Percentiles rank a stretch among this genome's conserved stretches.
Evolutionary conservation across 2,329 filamentous ascomycete genomes (phyloP).

Genomic region (Penicillium sp.): DNA sequence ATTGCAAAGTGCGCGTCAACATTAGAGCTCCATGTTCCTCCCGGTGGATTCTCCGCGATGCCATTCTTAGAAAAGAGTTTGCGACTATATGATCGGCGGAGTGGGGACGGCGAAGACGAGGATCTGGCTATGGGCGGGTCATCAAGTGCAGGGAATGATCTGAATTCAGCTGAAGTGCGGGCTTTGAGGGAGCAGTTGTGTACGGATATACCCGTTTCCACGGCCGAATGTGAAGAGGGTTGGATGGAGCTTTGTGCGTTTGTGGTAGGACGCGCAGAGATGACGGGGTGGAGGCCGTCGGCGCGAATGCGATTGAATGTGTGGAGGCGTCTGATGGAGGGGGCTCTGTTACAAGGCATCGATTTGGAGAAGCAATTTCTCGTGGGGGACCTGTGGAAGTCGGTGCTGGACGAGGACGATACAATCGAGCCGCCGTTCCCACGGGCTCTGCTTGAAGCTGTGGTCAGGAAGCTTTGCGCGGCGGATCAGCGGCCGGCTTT

Average conservation of each 20-base stretch:
- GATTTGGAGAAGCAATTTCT: conserved; percentile 40
- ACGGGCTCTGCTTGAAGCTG: conserved; percentile 34
- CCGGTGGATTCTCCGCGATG: conserved; percentile 29
- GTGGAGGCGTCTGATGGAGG: conserved; percentile 44
- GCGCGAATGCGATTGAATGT: conserved; percentile 44
- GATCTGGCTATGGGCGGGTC: conserved; percentile 16
- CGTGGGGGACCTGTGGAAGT: conserved; percentile 39
- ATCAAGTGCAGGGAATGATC: conserved; percentile 22
- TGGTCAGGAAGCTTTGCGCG: conserved; percentile 34
- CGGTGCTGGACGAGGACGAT: conserved; percentile 34
- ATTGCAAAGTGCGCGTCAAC: conserved; percentile 44
- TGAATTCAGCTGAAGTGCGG: conserved; percentile 24
- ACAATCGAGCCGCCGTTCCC: conserved; percentile 28
- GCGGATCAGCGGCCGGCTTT: conserved; percentile 18
- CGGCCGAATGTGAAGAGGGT: conserved; percentile 46
- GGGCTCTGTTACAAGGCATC: conserved; percentile 37
- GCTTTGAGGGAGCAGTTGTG: conserved; percentile 40
- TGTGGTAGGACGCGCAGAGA: conserved; percentile 33
- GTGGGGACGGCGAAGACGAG: conserved; percentile 17
- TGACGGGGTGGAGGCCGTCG: conserved; percentile 44
- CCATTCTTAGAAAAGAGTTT: conserved; percentile 29
- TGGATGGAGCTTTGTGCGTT: conserved; percentile 52
- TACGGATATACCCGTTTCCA: conserved; percentile 48
- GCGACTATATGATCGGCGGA: conserved; percentile 26
- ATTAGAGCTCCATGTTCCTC: conserved; percentile 39